Percentiles rank a stretch among this genome's conserved stretches.
Evolutionary conservation across 768 basidiomycete species (phyloP).

Genomic region (Tricholoma sp.): DNA sequence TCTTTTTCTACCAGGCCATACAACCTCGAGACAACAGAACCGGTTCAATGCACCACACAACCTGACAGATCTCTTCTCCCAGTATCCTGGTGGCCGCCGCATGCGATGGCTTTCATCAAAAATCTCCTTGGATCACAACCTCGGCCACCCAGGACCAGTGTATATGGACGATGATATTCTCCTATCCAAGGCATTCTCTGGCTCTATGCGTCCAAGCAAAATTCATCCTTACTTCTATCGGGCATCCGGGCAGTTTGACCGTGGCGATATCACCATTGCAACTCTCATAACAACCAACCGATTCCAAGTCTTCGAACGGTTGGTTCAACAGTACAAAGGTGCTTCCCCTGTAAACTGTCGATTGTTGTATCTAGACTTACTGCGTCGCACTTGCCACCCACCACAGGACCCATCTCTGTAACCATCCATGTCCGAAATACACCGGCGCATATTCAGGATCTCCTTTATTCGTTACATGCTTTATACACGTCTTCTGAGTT

Average conservation of each 20-base stretch:
- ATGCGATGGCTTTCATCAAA: conserved; percentile 30
- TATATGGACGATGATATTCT: conserved; percentile 45
- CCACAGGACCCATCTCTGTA: conserved; percentile 76
- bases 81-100: conserved; percentile 6
- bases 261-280: conserved; percentile 77
- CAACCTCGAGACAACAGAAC: conserved; percentile 2
- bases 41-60: conserved; percentile 8
- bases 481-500: conserved; percentile 63
- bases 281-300: conserved; percentile 80
- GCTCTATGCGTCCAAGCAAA: conserved; percentile 66
- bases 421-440: conserved; percentile 69
- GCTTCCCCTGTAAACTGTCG: background rate
- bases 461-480: conserved; percentile 58
- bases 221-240: conserved; percentile 81
- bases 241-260: conserved; percentile 48
- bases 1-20: background rate
- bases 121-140: conserved; percentile 27
- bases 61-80: conserved; percentile 9
- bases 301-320: conserved; percentile 62
- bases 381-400: background rate
- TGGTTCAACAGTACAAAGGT: conserved; percentile 81
- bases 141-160: conserved; percentile 27
- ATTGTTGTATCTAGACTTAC: background rate
- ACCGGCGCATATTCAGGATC: conserved; percentile 36
- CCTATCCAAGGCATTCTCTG: conserved; percentile 66